phyloP scores from a whole-genome alignment of 441 rosid genomes.

The Gossypium laxum region DNA sequence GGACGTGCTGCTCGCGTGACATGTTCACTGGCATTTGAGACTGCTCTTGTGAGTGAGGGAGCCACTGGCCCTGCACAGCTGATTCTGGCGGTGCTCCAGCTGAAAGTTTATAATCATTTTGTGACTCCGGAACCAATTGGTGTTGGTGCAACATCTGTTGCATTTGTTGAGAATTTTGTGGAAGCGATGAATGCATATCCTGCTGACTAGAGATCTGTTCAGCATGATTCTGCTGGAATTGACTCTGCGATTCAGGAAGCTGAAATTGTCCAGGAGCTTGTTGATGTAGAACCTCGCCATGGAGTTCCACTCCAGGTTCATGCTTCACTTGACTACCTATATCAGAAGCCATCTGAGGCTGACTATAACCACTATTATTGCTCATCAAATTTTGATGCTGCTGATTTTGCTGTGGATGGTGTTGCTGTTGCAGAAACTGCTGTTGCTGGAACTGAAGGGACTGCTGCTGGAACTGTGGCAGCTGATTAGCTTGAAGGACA shows the following conservation, averaged over 20 bases:
- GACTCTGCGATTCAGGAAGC: slow-evolving; percentile 62
- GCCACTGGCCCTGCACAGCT: slow-evolving; percentile 51
- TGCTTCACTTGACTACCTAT: slow-evolving; percentile 52
- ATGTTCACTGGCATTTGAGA: slow-evolving; percentile 37
- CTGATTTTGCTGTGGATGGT: slow-evolving; percentile 56
- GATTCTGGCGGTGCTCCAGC: slow-evolving; percentile 51
- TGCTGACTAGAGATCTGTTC: slow-evolving; percentile 50
- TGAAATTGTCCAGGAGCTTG: slow-evolving; percentile 56
- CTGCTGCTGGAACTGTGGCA: slow-evolving; percentile 64
- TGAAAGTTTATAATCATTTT: slow-evolving; percentile 43
- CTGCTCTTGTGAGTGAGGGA: slow-evolving; percentile 51
- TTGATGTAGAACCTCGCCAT: slow-evolving; percentile 40
- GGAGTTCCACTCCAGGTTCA: slow-evolving; percentile 68
- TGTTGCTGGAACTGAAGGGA: slow-evolving; percentile 58
- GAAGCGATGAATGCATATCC: slow-evolving; percentile 39
- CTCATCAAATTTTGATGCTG: slow-evolving; percentile 50
- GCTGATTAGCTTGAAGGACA: slow-evolving; percentile 56
- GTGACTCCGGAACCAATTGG: slow-evolving; percentile 49
- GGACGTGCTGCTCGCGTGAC: slow-evolving; percentile 54
- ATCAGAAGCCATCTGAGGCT: slow-evolving; percentile 47
- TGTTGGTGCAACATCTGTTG: slow-evolving; percentile 60
- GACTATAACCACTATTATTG: slow-evolving; percentile 46
- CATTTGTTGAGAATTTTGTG: slow-evolving; percentile 60
- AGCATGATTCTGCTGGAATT: slow-evolving; percentile 53
- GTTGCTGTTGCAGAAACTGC: slow-evolving; percentile 57